phyloP scores from a whole-genome alignment of 257 asterid species.

The Ophiorrhiza pumila region DNA sequence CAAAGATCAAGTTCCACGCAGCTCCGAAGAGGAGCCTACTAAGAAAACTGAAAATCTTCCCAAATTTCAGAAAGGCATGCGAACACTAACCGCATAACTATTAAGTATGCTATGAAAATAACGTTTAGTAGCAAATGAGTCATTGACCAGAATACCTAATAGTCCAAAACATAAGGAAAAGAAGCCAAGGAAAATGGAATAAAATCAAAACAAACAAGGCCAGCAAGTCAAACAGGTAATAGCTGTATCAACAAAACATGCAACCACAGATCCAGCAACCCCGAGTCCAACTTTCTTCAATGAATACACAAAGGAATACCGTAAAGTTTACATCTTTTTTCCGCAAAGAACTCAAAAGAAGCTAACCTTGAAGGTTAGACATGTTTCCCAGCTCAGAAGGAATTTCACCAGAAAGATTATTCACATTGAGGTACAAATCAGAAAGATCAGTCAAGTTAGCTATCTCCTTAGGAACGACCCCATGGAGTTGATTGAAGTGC shows the following conservation, averaged over 20 bases:
- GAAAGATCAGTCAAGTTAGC: conserved; percentile 64
- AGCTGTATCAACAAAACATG: background rate
- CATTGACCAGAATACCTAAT: background rate
- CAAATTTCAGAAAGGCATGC: background rate
- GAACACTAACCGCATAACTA: background rate
- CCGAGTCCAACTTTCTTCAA: conserved; percentile 14
- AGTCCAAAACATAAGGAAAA: background rate
- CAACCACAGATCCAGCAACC: conserved; percentile 28
- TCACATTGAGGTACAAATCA: conserved; percentile 92
- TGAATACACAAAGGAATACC: background rate
- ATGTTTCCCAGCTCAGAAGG: conserved; percentile 71
- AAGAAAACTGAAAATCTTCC: background rate
- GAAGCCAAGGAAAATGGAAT: no score
- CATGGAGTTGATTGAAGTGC: conserved; percentile 86
- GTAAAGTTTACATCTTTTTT: conserved; percentile 12
- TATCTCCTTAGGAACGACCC: conserved; percentile 76
- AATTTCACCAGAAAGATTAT: conserved; percentile 67
- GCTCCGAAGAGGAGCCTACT: background rate
- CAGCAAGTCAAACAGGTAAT: background rate
- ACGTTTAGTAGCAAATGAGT: background rate
- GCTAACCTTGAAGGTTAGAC: conserved; percentile 73
- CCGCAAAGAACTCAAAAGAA: background rate
- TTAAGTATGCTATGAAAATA: no score
- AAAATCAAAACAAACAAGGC: background rate
- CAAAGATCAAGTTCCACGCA: background rate